Percentiles rank a stretch among this genome's conserved stretches.
These are phyloP conservation scores for Sesbania bispinosa DNA, from an alignment of 306 rosid genomes.

Conservation along the genomic window DNA sequence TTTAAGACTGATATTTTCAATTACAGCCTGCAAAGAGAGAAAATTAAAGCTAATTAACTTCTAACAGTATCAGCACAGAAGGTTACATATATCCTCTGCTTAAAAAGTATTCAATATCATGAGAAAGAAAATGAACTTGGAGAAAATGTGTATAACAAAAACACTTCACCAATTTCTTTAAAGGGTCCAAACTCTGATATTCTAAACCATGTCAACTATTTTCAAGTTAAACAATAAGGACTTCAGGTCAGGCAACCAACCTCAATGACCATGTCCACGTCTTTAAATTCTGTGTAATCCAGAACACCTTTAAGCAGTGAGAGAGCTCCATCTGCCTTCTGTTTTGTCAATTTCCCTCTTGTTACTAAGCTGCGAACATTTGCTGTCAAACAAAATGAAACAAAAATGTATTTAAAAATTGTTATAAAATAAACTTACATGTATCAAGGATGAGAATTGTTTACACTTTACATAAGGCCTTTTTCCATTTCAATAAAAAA, in stretches of 20 bases:
- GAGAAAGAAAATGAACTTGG: neutral
- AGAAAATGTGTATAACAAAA: neutral
- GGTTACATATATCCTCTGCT: neutral
- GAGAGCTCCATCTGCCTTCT: constrained; percentile 62
- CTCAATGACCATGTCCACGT: constrained; percentile 94
- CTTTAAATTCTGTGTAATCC: constrained; percentile 79
- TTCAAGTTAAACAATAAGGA: neutral
- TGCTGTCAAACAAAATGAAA: constrained; percentile 45
- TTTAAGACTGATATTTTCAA: constrained; percentile 79
- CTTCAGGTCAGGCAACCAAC: constrained; percentile 37
- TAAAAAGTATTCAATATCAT: neutral
- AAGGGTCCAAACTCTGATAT: constrained; percentile 9
- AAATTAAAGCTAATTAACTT: constrained; percentile 16
- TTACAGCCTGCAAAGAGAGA: constrained; percentile 66
- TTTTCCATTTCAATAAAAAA: neutral
- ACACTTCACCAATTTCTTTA: neutral
- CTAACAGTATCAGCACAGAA: neutral
- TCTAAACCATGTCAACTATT: neutral
- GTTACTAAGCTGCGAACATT: constrained; percentile 64
- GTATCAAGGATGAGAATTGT: constrained; percentile 2
- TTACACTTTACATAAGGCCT: neutral
- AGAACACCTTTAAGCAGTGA: constrained; percentile 77
- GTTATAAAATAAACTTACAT: neutral
- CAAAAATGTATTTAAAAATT: neutral
- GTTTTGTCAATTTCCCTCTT: constrained; percentile 64